Evolutionary conservation across 805 yeast genomes (phyloP).

Genomic region (Yamadazyma philogaea): DNA sequence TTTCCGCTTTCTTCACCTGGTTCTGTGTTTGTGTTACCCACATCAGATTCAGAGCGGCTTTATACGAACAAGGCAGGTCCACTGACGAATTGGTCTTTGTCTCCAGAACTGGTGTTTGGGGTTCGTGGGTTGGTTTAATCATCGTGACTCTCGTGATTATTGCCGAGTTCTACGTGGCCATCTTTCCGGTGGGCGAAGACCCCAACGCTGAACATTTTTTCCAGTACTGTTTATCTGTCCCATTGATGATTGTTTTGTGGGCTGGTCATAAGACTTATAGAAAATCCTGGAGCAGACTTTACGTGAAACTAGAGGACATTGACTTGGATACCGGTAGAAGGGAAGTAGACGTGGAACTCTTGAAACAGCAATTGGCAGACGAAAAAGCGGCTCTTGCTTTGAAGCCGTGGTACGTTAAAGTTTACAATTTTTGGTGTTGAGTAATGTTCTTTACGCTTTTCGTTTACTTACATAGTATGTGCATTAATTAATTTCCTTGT

Average conservation of each 20-base stretch:
- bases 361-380: conserved; percentile 42
- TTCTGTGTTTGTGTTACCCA: conserved; percentile 38
- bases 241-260: conserved; percentile 45
- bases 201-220: conserved; percentile 42
- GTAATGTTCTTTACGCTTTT: background rate
- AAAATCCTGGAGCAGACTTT: conserved; percentile 28
- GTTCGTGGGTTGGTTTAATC: conserved; percentile 33
- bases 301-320: conserved; percentile 32
- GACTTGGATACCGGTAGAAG: conserved; percentile 46
- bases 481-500: background rate
- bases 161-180: conserved; percentile 39
- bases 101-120: conserved; percentile 36
- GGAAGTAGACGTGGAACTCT: conserved; percentile 32
- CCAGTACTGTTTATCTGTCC: conserved; percentile 49
- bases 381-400: conserved; percentile 26
- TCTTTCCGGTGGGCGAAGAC: conserved; percentile 32
- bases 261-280: conserved; percentile 37
- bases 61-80: conserved; percentile 32
- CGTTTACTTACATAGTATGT: background rate
- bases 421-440: conserved; percentile 33
- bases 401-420: conserved; percentile 26
- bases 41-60: conserved; percentile 40
- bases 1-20: conserved; percentile 44
- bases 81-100: conserved; percentile 35
- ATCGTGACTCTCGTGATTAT: conserved; percentile 32